phyloP scores from a whole-genome alignment of 441 rosid species.

The Cnidoscolus chayamansa region DNA sequence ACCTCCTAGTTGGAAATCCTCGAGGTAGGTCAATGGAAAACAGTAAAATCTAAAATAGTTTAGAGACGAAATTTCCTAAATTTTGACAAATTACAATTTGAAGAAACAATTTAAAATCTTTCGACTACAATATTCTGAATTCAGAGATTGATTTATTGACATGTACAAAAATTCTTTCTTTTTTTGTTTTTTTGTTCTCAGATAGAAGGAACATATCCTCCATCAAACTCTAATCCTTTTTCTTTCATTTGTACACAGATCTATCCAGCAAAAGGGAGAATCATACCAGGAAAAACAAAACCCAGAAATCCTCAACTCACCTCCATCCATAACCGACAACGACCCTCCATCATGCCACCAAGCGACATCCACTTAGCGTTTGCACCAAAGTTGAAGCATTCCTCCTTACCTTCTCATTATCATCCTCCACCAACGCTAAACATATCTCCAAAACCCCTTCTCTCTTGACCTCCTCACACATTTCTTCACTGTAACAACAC shows the following conservation, averaged over 20 bases:
- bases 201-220: constrained; percentile 21
- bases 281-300: constrained; percentile 3
- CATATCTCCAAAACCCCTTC: constrained; percentile 67
- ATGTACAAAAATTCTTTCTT: constrained; percentile 46
- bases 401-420: constrained; percentile 75
- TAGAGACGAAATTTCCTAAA: constrained; percentile 16
- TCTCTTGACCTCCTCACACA: constrained; percentile 42
- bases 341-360: constrained; percentile 32
- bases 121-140: constrained; percentile 27
- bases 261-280: constrained; percentile 36
- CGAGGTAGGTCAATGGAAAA: neutral
- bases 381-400: constrained; percentile 60
- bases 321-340: constrained; percentile 32
- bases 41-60: neutral
- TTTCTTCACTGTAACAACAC: constrained; percentile 49
- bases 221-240: constrained; percentile 36
- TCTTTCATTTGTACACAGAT: constrained; percentile 51
- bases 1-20: neutral
- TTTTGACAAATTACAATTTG: constrained; percentile 27
- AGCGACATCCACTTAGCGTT: constrained; percentile 40
- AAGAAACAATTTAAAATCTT: constrained; percentile 30
- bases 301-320: constrained; percentile 37
- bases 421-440: constrained; percentile 54
- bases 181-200: neutral
- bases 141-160: constrained; percentile 36